phyloP scores from a whole-genome alignment of 345 rosid species.

The Bretschneidera sinensis region DNA sequence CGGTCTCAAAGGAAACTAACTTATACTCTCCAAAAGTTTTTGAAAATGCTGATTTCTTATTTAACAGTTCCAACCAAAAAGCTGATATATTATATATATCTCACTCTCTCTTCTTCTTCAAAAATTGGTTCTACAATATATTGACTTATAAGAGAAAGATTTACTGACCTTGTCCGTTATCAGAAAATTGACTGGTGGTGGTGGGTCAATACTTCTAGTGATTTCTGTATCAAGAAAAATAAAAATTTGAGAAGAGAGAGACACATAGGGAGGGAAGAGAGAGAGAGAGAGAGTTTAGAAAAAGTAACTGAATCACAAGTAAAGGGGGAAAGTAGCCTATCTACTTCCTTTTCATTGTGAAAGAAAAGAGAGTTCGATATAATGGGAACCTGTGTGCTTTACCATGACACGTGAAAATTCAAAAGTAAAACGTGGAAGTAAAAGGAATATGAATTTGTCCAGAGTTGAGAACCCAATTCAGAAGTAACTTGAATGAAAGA shows the following conservation, averaged over 20 bases:
- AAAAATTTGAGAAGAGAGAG: conserved; percentile 4
- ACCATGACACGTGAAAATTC: conserved; percentile 17
- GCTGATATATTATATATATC: no score
- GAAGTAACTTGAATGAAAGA: conserved; percentile 20
- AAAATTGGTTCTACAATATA: conserved; percentile 6
- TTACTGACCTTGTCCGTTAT: conserved; percentile 31
- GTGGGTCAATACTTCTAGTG: conserved; percentile 28
- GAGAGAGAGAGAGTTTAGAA: conserved; percentile 1
- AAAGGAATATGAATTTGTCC: conserved; percentile 12
- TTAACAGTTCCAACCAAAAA: conserved; percentile 17
- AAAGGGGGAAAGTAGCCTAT: conserved; percentile 41
- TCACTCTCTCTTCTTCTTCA: neutral
- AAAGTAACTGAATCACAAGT: conserved; percentile 44
- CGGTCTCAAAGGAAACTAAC: conserved; percentile 35
- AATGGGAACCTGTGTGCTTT: neutral
- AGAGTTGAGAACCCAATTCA: conserved; percentile 20
- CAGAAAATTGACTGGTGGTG: conserved; percentile 27
- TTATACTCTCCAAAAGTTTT: conserved; percentile 37
- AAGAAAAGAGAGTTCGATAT: conserved; percentile 9
- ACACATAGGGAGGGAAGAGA: neutral
- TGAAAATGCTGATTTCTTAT: conserved; percentile 16
- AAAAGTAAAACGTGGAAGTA: conserved; percentile 23
- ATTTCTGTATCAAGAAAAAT: conserved; percentile 30
- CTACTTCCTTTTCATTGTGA: conserved; percentile 18
- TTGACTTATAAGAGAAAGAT: conserved; percentile 17